These are phyloP conservation scores for Komagataella kurtzmanii DNA, from an alignment of 805 yeast species.

Conservation along the genomic window DNA sequence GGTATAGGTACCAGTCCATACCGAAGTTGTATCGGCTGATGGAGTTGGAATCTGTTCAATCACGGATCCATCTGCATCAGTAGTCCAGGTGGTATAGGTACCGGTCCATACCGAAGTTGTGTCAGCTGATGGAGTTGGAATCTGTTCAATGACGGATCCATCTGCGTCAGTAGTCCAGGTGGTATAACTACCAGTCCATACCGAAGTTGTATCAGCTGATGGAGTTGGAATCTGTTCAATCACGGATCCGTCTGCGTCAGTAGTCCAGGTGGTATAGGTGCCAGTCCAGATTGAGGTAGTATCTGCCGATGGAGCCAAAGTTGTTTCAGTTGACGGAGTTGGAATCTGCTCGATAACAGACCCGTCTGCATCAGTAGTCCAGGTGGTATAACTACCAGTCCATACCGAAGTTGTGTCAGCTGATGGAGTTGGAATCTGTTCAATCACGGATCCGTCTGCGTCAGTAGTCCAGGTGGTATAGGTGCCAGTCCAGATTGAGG, in stretches of 20 bases:
- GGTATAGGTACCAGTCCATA: background rate
- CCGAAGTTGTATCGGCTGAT: background rate
- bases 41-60: background rate
- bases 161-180: background rate
- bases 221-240: background rate
- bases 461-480: too few species aligned
- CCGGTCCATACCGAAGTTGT: background rate
- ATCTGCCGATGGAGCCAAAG: background rate
- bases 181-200: background rate
- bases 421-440: too few species aligned
- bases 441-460: too few species aligned
- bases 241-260: background rate
- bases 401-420: background rate
- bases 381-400: background rate
- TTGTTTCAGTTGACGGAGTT: background rate
- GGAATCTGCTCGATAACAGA: background rate
- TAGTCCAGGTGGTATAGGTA: background rate
- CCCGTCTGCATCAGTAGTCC: background rate
- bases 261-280: background rate
- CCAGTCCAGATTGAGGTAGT: background rate
- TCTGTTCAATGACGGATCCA: background rate
- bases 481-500: too few species aligned
- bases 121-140: background rate
- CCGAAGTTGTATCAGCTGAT: background rate
- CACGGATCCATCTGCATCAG: background rate